These are phyloP conservation scores for Ceratocystis smalleyi DNA, from an alignment of 2,329 filamentous ascomycete genomes.

Conservation along the genomic window DNA sequence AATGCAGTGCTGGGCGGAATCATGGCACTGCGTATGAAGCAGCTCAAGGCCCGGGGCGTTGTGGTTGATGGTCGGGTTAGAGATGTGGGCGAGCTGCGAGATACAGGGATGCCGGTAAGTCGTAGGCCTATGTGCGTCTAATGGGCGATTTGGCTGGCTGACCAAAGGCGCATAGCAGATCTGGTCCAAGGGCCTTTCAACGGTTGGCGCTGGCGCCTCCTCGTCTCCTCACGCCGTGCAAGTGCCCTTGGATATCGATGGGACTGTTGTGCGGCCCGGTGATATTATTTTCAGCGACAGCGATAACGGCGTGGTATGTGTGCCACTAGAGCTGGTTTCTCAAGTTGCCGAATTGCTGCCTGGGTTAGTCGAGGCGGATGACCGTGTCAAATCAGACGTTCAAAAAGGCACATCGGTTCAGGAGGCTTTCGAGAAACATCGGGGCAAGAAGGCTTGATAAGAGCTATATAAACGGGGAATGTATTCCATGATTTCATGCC, in stretches of 20 bases:
- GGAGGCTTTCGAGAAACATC: conserved; percentile 49
- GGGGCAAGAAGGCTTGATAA: conserved; percentile 25
- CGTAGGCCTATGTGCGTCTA: too few species aligned
- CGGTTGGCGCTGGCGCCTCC: conserved; percentile 41
- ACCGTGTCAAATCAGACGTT: conserved; percentile 50
- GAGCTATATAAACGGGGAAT: background rate
- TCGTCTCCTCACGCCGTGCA: conserved; percentile 40
- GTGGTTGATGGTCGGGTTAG: conserved; percentile 54
- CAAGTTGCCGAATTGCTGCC: conserved; percentile 47
- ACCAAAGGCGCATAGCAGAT: conserved; percentile 25
- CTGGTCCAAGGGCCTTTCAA: conserved; percentile 41
- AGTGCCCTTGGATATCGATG: conserved; percentile 30
- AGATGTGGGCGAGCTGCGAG: conserved; percentile 46
- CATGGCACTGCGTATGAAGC: conserved; percentile 54
- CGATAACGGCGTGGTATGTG: conserved; percentile 52
- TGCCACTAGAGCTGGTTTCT: conserved; percentile 45
- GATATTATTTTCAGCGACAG: conserved; percentile 58
- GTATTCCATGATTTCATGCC: background rate
- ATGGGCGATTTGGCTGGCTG: too few species aligned
- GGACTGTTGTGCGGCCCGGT: conserved; percentile 33
- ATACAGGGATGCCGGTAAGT: conserved; percentile 40
- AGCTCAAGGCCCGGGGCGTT: conserved; percentile 42
- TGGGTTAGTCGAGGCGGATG: conserved; percentile 34
- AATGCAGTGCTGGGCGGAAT: conserved; percentile 66
- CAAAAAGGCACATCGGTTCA: conserved; percentile 43